Conservation (phyloP, 345 rosid genomes). For the Melastoma malabathricum region DNA sequence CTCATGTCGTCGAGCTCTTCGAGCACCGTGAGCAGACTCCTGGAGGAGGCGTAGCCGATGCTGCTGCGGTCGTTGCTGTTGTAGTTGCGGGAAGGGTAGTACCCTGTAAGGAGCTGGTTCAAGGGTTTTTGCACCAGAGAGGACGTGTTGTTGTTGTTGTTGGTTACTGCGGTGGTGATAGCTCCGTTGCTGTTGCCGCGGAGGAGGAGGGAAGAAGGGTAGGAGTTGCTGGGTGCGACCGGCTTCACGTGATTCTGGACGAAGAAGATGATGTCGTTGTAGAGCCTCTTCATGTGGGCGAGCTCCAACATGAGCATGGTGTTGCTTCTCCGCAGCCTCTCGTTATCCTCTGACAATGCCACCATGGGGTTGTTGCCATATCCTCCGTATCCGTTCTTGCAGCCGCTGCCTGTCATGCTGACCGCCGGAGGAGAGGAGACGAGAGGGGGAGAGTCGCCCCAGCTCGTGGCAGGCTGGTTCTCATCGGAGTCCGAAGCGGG, state of each 20-base stretch:
- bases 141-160: background rate
- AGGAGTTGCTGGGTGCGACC: constrained; percentile 47
- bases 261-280: constrained; percentile 41
- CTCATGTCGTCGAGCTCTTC: constrained; percentile 10
- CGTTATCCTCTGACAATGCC: constrained; percentile 34
- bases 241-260: constrained; percentile 38
- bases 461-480: constrained; percentile 1
- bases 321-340: constrained; percentile 35
- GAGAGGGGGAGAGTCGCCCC: constrained; percentile 16
- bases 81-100: constrained; percentile 5
- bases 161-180: background rate
- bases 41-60: constrained; percentile 19
- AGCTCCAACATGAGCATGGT: constrained; percentile 33
- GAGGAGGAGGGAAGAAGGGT: constrained; percentile 31
- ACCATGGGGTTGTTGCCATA: constrained; percentile 21
- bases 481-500: constrained; percentile 12
- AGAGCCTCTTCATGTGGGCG: constrained; percentile 67
- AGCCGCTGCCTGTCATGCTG: constrained; percentile 7
- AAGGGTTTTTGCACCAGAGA: constrained; percentile 29
- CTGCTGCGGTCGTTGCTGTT: constrained; percentile 9
- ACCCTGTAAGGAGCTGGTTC: constrained; percentile 20
- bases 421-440: constrained; percentile 23
- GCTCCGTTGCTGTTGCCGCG: background rate
- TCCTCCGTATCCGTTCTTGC: constrained; percentile 21
- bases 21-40: constrained; percentile 27